phyloP scores from a whole-genome alignment of 2,329 filamentous ascomycete species.

The Coniochaeta sp. region DNA sequence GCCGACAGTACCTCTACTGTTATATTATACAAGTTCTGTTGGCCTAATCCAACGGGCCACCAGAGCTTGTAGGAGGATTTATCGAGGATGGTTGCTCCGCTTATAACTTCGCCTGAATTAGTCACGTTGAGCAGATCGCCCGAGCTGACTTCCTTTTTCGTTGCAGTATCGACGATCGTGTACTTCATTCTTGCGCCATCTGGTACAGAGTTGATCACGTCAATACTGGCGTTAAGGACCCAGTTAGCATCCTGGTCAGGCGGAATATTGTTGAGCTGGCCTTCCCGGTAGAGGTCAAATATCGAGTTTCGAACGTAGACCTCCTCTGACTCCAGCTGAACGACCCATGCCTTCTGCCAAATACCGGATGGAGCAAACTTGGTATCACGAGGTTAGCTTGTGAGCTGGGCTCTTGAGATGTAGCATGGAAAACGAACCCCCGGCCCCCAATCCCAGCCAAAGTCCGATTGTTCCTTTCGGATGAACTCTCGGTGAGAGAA shows the following conservation, averaged over 20 bases:
- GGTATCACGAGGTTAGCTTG: not conserved
- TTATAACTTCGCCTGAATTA: slow-evolving; percentile 33
- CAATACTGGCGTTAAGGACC: slow-evolving; percentile 54
- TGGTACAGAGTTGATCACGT: slow-evolving; percentile 43
- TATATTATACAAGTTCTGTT: slow-evolving; percentile 50
- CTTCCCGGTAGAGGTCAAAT: slow-evolving; percentile 51
- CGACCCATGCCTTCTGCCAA: slow-evolving; percentile 47
- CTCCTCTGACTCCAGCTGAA: slow-evolving; percentile 6
- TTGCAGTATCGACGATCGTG: slow-evolving; percentile 31
- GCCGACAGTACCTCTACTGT: slow-evolving; percentile 37
- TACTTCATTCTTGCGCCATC: slow-evolving; percentile 34
- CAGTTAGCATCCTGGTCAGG: slow-evolving; percentile 49
- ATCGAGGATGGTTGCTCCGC: slow-evolving; percentile 36
- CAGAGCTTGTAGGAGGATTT: slow-evolving; percentile 42
- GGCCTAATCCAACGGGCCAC: slow-evolving; percentile 52
- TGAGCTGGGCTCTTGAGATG: no score
- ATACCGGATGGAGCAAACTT: slow-evolving; percentile 52
- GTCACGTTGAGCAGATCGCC: slow-evolving; percentile 27
- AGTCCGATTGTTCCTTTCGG: slow-evolving; percentile 54
- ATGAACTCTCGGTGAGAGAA: slow-evolving; percentile 47
- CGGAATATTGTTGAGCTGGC: slow-evolving; percentile 49
- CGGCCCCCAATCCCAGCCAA: slow-evolving; percentile 59
- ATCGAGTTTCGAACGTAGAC: slow-evolving; percentile 28
- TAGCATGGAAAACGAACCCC: slow-evolving; percentile 16
- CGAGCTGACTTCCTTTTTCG: slow-evolving; percentile 28